Conservation (phyloP, 2,329 filamentous ascomycete species). For the Amauroascus verrucosus region DNA sequence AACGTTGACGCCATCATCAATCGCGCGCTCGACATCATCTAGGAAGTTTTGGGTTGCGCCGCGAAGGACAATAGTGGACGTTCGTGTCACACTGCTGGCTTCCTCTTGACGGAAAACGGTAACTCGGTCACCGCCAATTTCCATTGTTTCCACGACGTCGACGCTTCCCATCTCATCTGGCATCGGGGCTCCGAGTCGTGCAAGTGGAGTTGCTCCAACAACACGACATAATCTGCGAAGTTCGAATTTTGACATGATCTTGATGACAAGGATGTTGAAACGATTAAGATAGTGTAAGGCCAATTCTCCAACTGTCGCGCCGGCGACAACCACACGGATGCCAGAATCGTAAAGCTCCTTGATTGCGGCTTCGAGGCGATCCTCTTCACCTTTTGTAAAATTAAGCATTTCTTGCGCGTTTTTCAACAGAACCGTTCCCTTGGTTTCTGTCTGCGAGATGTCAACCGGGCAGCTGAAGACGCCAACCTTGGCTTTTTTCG, state of each 20-base stretch:
- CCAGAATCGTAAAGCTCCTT: slow-evolving; percentile 95
- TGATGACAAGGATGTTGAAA: slow-evolving; percentile 90
- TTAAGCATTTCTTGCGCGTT: slow-evolving; percentile 98
- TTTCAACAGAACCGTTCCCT: slow-evolving; percentile 92
- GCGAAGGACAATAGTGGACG: slow-evolving; percentile 84
- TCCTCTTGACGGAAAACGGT: slow-evolving; percentile 94
- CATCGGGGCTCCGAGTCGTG: slow-evolving; percentile 92
- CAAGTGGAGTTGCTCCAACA: slow-evolving; percentile 91
- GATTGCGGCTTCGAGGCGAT: slow-evolving; percentile 77
- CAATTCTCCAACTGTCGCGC: slow-evolving; percentile 87
- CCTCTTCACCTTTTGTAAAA: slow-evolving; percentile 94
- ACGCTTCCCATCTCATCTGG: slow-evolving; percentile 98
- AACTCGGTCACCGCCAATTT: slow-evolving; percentile 95
- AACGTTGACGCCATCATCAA: slow-evolving; percentile 96
- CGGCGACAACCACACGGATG: slow-evolving; percentile 80
- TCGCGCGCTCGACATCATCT: slow-evolving; percentile 90
- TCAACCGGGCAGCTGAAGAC: slow-evolving; percentile 96
- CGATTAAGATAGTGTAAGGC: slow-evolving; percentile 97
- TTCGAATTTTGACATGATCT: slow-evolving; percentile 96
- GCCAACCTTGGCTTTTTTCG: slow-evolving; percentile 82
- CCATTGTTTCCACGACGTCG: slow-evolving; percentile 90
- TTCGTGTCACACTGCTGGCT: slow-evolving; percentile 70
- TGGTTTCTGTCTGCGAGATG: slow-evolving; percentile 92
- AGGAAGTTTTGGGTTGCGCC: slow-evolving; percentile 97
- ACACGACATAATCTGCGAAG: slow-evolving; percentile 89